Base-by-base conservation (phyloP, 2,329 filamentous ascomycete species). In the Cryphonectria naterciae region DNA sequence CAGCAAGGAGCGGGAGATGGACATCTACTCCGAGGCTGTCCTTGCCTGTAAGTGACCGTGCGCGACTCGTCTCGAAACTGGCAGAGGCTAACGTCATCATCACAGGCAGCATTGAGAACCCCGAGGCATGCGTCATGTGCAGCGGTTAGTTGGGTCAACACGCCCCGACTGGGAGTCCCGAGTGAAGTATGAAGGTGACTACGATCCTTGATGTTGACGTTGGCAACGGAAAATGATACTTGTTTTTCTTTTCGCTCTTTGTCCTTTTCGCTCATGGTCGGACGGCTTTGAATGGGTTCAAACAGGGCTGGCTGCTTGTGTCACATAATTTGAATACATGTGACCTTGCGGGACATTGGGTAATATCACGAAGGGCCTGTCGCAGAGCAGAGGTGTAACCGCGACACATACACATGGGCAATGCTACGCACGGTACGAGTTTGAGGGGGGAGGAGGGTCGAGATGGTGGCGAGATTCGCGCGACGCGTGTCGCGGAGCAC, bases 81-180 rank as follows among this genome's bases (percentile, higher is more conserved):
- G 25, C 19, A 69, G 65, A 68, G 39, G 73, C 78, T 83, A 78
- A 85, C 79, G 76, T 77, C 22, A 39, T 41, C 54, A 64, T 67
- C 60, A 77, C 72, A 92, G 90, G 90, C 86, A 98, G 95, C 84
- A 98, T 99, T 81, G 95, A 98, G 80, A 98, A 98, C 85, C 94
- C 92, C 76, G 96, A 99, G 81, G 87, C 92, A 64, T 99, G 96
- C 81, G 81, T 97, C 75, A 98, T 99, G 96, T 99, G 96, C 90
- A 97, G 93, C 83, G 95, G 95, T 85, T 98, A 88, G 81, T 85
- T 98, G 88, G 81, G 77, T 61, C 28, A 63, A 46, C 8, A 46
- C 67, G 67, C 54, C 69, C 17, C 22, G 46, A 41, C 10, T n/a
- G 43, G 60, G 60, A 43, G 54, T 52, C 46, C 7, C 7, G 43